Percentiles rank a stretch among this genome's conserved stretches.
These are phyloP conservation scores for Globisporangium nunn DNA, from an alignment of 352 stramenopile genomes.

Conservation along the genomic window DNA sequence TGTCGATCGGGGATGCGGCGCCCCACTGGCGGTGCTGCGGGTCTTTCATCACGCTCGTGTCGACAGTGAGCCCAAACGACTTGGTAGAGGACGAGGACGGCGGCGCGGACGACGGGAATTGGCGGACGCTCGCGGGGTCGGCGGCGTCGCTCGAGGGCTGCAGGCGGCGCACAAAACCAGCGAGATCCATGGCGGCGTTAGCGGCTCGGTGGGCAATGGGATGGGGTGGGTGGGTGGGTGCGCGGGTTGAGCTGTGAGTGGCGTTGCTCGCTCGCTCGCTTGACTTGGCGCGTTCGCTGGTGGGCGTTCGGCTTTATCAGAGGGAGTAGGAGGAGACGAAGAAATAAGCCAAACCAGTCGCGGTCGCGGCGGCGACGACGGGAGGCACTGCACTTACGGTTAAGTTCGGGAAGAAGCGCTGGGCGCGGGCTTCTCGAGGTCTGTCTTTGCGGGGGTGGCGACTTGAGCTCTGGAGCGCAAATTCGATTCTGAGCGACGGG, in stretches of 20 bases:
- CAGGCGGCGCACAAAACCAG: conserved; percentile 28
- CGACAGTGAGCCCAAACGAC: conserved; percentile 27
- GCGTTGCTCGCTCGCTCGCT: conserved; percentile 1
- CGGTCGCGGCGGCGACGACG: background rate
- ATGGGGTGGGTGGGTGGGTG: background rate
- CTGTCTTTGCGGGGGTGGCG: background rate
- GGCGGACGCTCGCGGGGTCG: conserved; percentile 7
- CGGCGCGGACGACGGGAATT: conserved; percentile 6
- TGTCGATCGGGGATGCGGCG: conserved; percentile 4
- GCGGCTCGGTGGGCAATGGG: background rate
- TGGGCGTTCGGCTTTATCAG: conserved; percentile 7
- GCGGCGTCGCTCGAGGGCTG: conserved; percentile 17
- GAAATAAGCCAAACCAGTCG: background rate
- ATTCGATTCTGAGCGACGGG: conserved; percentile 25
- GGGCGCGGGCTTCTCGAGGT: too few species aligned
- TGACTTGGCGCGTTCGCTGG: background rate
- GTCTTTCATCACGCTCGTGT: conserved; percentile 36
- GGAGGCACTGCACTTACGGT: background rate
- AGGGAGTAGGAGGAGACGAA: background rate
- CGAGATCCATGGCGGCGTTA: conserved; percentile 23
- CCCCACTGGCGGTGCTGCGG: conserved; percentile 21
- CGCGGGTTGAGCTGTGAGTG: background rate
- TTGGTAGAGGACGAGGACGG: conserved; percentile 6
- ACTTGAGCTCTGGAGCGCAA: conserved; percentile 14
- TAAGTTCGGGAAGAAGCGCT: too few species aligned